Base-by-base conservation (phyloP, 2,329 filamentous ascomycete species). In the Talaromyces sp. region DNA sequence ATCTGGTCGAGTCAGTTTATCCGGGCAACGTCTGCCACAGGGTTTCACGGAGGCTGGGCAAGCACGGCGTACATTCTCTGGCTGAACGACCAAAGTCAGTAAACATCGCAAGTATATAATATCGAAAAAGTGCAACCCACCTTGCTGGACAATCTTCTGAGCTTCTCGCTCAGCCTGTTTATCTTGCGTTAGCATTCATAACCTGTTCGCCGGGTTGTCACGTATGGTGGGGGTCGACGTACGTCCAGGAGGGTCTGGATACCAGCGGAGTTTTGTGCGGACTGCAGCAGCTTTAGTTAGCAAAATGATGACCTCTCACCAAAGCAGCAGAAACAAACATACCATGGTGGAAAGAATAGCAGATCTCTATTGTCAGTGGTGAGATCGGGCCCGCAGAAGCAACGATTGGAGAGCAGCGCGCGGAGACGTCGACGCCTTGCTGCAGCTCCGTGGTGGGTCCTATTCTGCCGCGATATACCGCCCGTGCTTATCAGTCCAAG, bases 191-290 rank as follows among this genome's bases (percentile, higher is more conserved):
- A 60, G 54, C 55, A 10, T 23, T 40, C 14, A 9, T 16, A 31
- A 27, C 30, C 27, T 42, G 30, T 30, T 40, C 54, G 4, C 53
- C 55, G 31, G 16, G 40, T 23, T 4, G 12, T 30, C 12, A 10
- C 47, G 23, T 52, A n/a, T 36, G 36, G 28, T 18, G 33, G 57
- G 34, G 47, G 36, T 23, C 63, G 64, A 75, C 89, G 73, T 89
- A 99, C 95, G 81, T 98, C 95, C 81, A 99, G 92, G 74, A 99
- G 88, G 75, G 94, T 98, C 82, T 98, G 94, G 77, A 99, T 99
- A 79, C 95, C 95, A 73, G 91, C 89, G 68, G 95, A 98, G 84
- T 98, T 98, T 82, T 98, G 95, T 75, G 94, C 95, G 77, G 95
- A 95, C 94, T 98, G 74, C 70, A 65, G 18, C 18, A 47, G 44